These are phyloP conservation scores for Gremmenia infestans DNA, from an alignment of 2,329 filamentous ascomycete genomes.

Conservation along the genomic window DNA sequence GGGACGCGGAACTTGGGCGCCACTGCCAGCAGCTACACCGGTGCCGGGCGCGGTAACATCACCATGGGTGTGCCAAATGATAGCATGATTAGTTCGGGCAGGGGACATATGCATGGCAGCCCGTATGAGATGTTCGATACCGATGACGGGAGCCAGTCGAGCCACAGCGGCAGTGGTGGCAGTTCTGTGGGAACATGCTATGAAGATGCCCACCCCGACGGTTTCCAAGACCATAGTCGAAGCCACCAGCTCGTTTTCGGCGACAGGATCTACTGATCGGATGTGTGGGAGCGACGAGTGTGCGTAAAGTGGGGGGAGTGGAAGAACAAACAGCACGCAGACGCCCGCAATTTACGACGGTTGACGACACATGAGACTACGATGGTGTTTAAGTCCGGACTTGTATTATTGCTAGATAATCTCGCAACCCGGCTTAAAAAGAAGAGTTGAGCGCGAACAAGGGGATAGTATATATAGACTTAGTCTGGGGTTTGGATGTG, in stretches of 20 bases:
- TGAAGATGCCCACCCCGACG: slow-evolving; percentile 35
- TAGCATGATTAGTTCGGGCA: slow-evolving; percentile 16
- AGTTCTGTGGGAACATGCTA: slow-evolving; percentile 32
- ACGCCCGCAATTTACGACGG: slow-evolving; percentile 8
- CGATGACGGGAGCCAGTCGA: slow-evolving; percentile 36
- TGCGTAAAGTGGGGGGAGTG: background rate
- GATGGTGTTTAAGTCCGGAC: background rate
- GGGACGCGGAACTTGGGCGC: slow-evolving; percentile 11
- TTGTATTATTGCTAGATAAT: slow-evolving; percentile 17
- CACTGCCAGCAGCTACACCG: slow-evolving; percentile 7
- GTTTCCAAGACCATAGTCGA: slow-evolving; percentile 20
- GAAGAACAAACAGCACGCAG: slow-evolving; percentile 4
- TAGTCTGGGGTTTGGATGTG: background rate
- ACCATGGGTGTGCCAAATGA: slow-evolving; percentile 3
- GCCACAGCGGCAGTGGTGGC: slow-evolving; percentile 28
- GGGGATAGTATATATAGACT: background rate
- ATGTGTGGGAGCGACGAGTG: no score
- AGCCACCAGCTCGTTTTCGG: slow-evolving; percentile 36
- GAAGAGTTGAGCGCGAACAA: no score
- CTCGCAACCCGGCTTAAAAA: no score
- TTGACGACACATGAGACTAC: slow-evolving; percentile 14
- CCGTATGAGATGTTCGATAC: slow-evolving; percentile 44
- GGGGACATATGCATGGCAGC: slow-evolving; percentile 2
- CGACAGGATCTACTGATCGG: slow-evolving; percentile 39
- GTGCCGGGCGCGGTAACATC: slow-evolving; percentile 17